Evolutionary conservation across 495 filamentous ascomycete genomes (phyloP).

Genomic region (Clavariopsis aquatica): DNA sequence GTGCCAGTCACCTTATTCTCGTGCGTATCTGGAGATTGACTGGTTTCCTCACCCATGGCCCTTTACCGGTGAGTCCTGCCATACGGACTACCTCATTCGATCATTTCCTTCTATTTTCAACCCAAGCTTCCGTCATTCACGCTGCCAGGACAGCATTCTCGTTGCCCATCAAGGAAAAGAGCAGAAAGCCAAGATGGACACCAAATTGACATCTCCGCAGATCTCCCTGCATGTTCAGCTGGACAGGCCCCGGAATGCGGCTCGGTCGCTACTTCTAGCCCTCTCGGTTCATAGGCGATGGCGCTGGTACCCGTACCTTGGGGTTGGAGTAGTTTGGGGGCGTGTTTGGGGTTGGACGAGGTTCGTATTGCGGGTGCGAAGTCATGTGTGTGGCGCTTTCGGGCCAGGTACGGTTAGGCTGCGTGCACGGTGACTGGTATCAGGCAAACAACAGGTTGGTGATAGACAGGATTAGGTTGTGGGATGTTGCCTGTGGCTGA

Average conservation of each 20-base stretch:
- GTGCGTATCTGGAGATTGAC: constrained; percentile 17
- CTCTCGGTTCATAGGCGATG: constrained; percentile 4
- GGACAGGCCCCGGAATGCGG: constrained; percentile 19
- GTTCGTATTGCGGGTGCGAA: constrained; percentile 24
- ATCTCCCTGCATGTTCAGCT: constrained; percentile 26
- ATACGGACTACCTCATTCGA: not conserved
- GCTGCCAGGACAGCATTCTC: constrained; percentile 7
- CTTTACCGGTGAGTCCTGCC: constrained; percentile 17
- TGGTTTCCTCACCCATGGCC: constrained; percentile 10
- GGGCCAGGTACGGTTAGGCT: constrained; percentile 13
- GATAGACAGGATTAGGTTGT: not conserved
- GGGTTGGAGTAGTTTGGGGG: constrained; percentile 15
- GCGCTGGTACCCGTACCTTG: constrained; percentile 15
- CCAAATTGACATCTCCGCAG: constrained; percentile 25
- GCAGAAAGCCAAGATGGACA: constrained; percentile 18
- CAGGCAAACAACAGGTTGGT: constrained; percentile 8
- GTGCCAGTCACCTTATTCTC: constrained; percentile 16
- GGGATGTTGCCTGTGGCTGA: constrained; percentile 21
- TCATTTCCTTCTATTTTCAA: constrained; percentile 29
- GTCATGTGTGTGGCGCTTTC: constrained; percentile 18
- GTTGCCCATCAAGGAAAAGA: constrained; percentile 21
- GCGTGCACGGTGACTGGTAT: constrained; percentile 3
- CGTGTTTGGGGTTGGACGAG: constrained; percentile 12
- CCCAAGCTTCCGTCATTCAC: constrained; percentile 9
- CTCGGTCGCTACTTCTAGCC: constrained; percentile 2